Conservation (phyloP, 441 rosid species). For the Isatis lusitanica region DNA sequence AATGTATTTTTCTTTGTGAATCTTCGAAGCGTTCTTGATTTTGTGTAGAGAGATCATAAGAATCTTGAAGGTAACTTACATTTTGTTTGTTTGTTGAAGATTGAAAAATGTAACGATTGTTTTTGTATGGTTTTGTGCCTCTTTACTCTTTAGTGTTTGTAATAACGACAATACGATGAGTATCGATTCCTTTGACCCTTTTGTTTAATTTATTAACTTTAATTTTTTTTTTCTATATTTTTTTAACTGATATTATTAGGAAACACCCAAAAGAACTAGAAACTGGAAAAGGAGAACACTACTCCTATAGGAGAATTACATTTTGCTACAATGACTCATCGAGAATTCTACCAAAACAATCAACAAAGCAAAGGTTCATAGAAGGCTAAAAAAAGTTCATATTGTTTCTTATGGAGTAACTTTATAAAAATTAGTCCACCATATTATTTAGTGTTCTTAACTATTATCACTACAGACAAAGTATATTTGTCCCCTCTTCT, state of each 20-base stretch:
- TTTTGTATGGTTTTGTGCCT: neutral
- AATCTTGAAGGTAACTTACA: neutral
- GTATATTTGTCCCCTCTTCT: too few relatives aligned
- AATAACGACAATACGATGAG: neutral
- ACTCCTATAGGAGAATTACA: neutral
- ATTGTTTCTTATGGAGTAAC: neutral
- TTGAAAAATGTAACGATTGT: neutral
- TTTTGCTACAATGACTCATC: neutral
- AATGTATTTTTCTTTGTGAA: slow-evolving; percentile 2
- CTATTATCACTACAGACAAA: neutral
- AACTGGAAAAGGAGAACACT: neutral
- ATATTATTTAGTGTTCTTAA: neutral
- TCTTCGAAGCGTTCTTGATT: slow-evolving; percentile 18
- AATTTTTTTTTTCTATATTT: neutral
- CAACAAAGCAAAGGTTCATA: neutral
- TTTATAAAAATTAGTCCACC: neutral
- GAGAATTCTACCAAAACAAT: neutral
- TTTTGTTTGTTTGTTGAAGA: neutral
- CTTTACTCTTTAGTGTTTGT: neutral
- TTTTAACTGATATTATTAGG: neutral
- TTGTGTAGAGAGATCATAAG: neutral
- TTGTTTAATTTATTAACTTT: neutral
- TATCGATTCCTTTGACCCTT: neutral
- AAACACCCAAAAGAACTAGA: neutral
- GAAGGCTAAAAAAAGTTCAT: neutral